Evolutionary conservation across 1,284 basidiomycete species (phyloP).

Genomic region (Tilletia indica): DNA sequence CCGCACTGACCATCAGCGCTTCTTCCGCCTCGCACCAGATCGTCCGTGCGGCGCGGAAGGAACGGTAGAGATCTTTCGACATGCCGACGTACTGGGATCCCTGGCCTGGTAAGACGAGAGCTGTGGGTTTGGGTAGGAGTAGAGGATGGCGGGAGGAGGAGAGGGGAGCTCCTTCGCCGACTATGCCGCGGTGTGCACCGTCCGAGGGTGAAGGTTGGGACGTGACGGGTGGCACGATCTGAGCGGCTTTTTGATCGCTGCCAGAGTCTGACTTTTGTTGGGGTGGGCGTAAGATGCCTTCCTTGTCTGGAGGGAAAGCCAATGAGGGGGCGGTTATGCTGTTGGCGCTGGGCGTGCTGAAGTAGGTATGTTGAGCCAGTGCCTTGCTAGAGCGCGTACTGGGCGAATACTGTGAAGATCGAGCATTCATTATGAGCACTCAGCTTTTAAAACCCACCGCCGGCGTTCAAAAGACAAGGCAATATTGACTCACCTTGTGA

Average conservation of each 20-base stretch:
- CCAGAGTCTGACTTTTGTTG: no score
- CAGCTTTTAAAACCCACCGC: no score
- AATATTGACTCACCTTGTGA: conserved; percentile 30
- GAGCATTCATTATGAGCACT: neutral
- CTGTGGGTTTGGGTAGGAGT: conserved; percentile 15
- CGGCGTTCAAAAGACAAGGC: neutral
- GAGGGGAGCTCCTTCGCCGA: neutral
- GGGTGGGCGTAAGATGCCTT: neutral
- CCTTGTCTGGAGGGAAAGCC: neutral
- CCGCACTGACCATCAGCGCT: conserved; percentile 38
- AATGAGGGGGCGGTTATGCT: neutral
- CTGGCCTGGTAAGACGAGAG: conserved; percentile 17
- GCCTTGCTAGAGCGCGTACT: conserved; percentile 23
- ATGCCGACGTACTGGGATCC: conserved; percentile 54
- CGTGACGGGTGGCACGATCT: neutral
- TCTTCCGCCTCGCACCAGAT: conserved; percentile 52
- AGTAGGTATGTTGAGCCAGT: conserved; percentile 50
- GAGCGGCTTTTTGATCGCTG: conserved; percentile 14
- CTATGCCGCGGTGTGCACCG: neutral
- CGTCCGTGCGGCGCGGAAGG: conserved; percentile 42
- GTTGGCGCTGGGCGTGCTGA: conserved; percentile 34
- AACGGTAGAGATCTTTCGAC: conserved; percentile 49
- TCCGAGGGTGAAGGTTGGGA: neutral
- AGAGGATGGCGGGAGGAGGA: conserved; percentile 6
- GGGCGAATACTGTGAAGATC: conserved; percentile 26